Evolutionary conservation across 2,329 filamentous ascomycete genomes (phyloP), one percentile per base, ranked within the genome.

Genomic region (Alternaria sp.): DNA sequence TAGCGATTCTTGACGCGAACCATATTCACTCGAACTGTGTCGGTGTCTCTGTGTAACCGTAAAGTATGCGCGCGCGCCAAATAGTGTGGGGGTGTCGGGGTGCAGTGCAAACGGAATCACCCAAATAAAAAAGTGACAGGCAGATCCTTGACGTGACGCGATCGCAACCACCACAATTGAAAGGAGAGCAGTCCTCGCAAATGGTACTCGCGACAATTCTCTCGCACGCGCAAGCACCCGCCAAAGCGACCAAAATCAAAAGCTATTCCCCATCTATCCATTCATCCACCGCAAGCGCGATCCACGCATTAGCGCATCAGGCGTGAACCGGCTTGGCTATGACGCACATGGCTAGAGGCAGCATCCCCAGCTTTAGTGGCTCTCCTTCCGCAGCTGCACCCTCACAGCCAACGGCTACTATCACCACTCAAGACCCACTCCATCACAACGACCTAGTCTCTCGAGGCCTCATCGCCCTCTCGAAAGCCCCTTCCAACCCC

Each of bases 1-100:
- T 99, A 99, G 74, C 96, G 90, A 81, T 97, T 91, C 82, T 99
- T 99, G 71, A 98, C 88, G 77, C 96, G 93, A 64, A 99, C 96
- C 96, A 99, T 30, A 10, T 26, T 26, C 25, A 26, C 25, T 26
- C 9, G 1, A 26, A 26, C 25, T 26, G 25, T 26, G 25, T 26
- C 25, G 25, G 25, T 26, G 25, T 26, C 25, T 26, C 26, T 46
- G 54, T 45, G 54, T 46, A 17, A 15, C 23, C 21, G 23, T 32
- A 6, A 1, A 10, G 54, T 19, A 26, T 56, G 40, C 40, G 40
- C 40, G 40, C 40, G 25, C 30, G 28, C 13, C 9, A 23, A 11
- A 4, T 13, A 45, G 15, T 47, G 56, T 45, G 50, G 44, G 44
- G 49, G 23, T n/a, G 17, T 19, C 49, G 19, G 25, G 23, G 49